Evolutionary conservation across 805 yeast genomes (phyloP), one percentile per base, ranked within the genome.

Genomic region (Candida endomychidarum): DNA sequence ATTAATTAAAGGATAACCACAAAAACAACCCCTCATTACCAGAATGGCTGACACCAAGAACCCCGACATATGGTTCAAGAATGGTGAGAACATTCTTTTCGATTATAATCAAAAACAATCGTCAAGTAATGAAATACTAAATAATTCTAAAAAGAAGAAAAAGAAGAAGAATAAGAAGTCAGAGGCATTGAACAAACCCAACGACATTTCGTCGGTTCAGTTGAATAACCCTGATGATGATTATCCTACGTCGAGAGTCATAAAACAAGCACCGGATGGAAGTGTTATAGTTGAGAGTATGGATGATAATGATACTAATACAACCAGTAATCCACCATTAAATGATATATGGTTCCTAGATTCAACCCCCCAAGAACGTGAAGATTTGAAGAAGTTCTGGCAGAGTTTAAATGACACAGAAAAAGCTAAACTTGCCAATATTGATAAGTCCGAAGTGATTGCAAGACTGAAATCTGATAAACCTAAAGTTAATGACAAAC

Each of bases 201-300:
- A 46, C 5, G 32, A 36, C 15, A 34, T 40, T 11, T 37, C 54
- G 41, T 63, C 73, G 31, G 79, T 77, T 2, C 71, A 78, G 34
- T 50, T 80, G 18, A 74, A 72, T 52, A 69, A 80, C 50, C 78
- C 81, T 10, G 68, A 72, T 27, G 72, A 75, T 24, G 87, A 81
- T 11, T 84, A 84, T 53, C 93, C 93, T 2, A 72, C 76, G 10
- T 81, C 89, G 7, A 60, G 93, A 41, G 80, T 84, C 4, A 79
- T 84, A 33, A 82, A 78, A 49, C 80, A 81, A 49, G 84, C 77
- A 3, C 74, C 81, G 3, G 83, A 85, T 56, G 95, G 95, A 6
- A 86, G 83, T 49, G 84, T 86, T 4, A 75, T 85, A 35, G 88
- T 86, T 17, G 83, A 84, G 50, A 72, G 77, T 37, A 54, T 78